Percentiles rank a stretch among this genome's conserved stretches.
Conservation (phyloP, 1,284 basidiomycete species). For the Neolentinus lepideus region DNA sequence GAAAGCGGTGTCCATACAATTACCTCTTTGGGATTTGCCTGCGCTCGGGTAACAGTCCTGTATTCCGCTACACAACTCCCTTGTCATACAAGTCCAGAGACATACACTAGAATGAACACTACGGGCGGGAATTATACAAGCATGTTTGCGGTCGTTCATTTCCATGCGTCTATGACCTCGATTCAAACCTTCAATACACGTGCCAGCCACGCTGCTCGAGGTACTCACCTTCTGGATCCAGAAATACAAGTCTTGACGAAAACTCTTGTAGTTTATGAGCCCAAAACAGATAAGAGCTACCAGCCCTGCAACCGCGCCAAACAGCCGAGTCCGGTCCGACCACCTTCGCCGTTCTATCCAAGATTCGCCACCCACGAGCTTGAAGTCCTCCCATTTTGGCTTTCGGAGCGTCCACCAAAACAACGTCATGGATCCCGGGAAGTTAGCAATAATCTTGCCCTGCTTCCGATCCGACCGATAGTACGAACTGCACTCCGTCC, state of each 20-base stretch:
- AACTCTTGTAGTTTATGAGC: not conserved
- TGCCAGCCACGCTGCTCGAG: not conserved
- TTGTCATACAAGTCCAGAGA: too few relatives aligned
- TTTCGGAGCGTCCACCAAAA: conserved; percentile 42
- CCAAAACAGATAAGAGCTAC: not conserved
- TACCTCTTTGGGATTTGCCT: not conserved
- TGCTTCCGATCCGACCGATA: conserved; percentile 30
- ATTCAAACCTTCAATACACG: not conserved
- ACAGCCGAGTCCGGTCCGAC: not conserved
- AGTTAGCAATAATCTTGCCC: conserved; percentile 35
- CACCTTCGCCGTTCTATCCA: conserved; percentile 1
- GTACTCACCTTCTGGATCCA: not conserved
- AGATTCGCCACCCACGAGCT: conserved; percentile 7
- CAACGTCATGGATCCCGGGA: conserved; percentile 37
- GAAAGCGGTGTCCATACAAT: not conserved
- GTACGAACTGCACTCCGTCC: conserved; percentile 41
- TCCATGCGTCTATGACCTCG: not conserved
- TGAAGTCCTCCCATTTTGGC: conserved; percentile 32
- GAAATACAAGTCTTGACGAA: not conserved
- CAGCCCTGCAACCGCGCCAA: not conserved
- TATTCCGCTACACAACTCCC: too few relatives aligned
- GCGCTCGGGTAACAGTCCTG: too few relatives aligned
- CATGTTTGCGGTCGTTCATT: not conserved
- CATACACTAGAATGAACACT: too few relatives aligned
- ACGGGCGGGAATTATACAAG: not conserved